These are phyloP conservation scores for Collybiopsis luxurians DNA, from an alignment of 768 basidiomycete species.

Conservation along the genomic window DNA sequence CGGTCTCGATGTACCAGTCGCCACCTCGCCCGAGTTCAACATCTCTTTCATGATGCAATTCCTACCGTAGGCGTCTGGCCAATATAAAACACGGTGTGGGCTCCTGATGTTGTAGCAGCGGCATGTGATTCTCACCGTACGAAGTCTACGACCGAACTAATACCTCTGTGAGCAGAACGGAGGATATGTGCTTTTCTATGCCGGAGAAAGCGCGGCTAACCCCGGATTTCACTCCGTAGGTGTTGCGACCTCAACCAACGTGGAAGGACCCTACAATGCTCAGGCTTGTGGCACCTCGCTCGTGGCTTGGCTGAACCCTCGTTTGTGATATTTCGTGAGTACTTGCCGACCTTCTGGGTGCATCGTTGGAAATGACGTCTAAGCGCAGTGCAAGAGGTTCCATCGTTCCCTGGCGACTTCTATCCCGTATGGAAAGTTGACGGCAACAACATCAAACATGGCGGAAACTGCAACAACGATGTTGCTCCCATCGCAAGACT, in stretches of 20 bases:
- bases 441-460: constrained; percentile 27
- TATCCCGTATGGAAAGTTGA: constrained; percentile 31
- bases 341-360: neutral
- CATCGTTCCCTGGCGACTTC: constrained; percentile 13
- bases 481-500: constrained; percentile 11
- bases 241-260: constrained; percentile 16
- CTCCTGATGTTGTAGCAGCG: constrained; percentile 16
- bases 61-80: constrained; percentile 21
- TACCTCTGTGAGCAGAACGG: constrained; percentile 3
- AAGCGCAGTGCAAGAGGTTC: neutral
- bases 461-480: constrained; percentile 23
- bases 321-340: constrained; percentile 3
- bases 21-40: constrained; percentile 18
- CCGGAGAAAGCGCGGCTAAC: constrained; percentile 8
- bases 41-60: constrained; percentile 17
- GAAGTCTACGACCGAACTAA: neutral
- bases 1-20: constrained; percentile 19
- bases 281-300: too few species aligned
- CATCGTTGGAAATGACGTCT: neutral
- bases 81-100: constrained; percentile 16
- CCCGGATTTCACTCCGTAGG: constrained; percentile 18
- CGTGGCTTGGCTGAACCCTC: too few species aligned
- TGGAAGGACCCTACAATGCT: constrained; percentile 20
- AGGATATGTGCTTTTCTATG: constrained; percentile 16
- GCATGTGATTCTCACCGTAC: neutral